Evolutionary conservation across 495 filamentous ascomycete genomes (phyloP).

Genomic region (Xylaria nigripes): DNA sequence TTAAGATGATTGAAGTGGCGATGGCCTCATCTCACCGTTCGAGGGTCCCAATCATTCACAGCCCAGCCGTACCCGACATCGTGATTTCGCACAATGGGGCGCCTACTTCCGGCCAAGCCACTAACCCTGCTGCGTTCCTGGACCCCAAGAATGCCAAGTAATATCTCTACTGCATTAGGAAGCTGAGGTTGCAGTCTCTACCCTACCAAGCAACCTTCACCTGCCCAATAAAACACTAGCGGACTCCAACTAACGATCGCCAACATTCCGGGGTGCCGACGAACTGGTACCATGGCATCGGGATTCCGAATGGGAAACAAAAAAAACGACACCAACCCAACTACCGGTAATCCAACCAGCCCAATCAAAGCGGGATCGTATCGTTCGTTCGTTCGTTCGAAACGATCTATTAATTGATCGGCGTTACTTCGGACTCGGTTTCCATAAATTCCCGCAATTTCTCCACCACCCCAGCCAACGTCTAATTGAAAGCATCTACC

Average conservation of each 20-base stretch:
- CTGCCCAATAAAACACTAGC: too few species aligned
- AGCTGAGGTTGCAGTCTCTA: too few species aligned
- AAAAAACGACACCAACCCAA: too few species aligned
- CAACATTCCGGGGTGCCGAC: slow-evolving; percentile 14
- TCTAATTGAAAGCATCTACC: too few species aligned
- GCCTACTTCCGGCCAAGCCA: slow-evolving; percentile 10
- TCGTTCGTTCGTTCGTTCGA: too few species aligned
- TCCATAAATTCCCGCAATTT: too few species aligned
- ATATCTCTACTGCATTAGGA: slow-evolving; percentile 16
- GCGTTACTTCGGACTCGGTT: too few species aligned
- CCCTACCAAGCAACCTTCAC: too few species aligned
- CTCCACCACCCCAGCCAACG: too few species aligned
- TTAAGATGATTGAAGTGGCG: slow-evolving; percentile 15
- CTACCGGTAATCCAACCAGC: too few species aligned
- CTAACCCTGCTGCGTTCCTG: slow-evolving; percentile 5
- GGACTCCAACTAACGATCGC: not conserved
- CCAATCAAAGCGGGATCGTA: too few species aligned
- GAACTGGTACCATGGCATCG: slow-evolving; percentile 17
- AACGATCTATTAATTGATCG: too few species aligned
- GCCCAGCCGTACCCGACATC: slow-evolving; percentile 3
- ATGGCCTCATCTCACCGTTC: slow-evolving; percentile 4
- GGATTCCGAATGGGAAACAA: slow-evolving; percentile 12
- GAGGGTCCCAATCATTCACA: slow-evolving; percentile 9
- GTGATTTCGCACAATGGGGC: slow-evolving; percentile 13
- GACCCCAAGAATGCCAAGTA: slow-evolving; percentile 11